These are phyloP conservation scores for Nakazawaea ambrosiae DNA, from an alignment of 805 yeast species.

Conservation along the genomic window DNA sequence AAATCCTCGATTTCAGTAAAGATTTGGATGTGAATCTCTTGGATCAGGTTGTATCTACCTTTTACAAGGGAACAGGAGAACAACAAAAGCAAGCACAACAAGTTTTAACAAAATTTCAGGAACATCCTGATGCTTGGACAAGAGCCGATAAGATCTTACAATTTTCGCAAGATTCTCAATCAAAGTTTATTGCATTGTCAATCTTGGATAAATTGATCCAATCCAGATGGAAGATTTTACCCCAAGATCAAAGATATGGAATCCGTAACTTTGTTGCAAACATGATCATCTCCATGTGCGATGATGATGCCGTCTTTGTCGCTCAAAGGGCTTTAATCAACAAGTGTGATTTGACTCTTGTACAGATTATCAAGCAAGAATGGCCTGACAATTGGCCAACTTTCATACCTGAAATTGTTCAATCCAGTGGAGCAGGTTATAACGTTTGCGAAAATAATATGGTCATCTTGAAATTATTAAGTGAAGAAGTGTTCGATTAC, in stretches of 20 bases:
- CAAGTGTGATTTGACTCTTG: slow-evolving; percentile 90
- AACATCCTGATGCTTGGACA: slow-evolving; percentile 94
- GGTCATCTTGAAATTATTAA: slow-evolving; percentile 80
- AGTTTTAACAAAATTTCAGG: slow-evolving; percentile 75
- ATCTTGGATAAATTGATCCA: slow-evolving; percentile 85
- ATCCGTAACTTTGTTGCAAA: slow-evolving; percentile 90
- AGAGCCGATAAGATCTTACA: slow-evolving; percentile 86
- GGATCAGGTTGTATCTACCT: slow-evolving; percentile 80
- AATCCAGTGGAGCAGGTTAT: slow-evolving; percentile 73
- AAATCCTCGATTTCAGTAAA: slow-evolving; percentile 76
- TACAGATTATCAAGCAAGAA: slow-evolving; percentile 91
- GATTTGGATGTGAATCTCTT: slow-evolving; percentile 75
- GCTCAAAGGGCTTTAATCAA: slow-evolving; percentile 77
- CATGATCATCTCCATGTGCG: slow-evolving; percentile 89
- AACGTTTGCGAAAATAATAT: slow-evolving; percentile 97
- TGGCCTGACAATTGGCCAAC: slow-evolving; percentile 99
- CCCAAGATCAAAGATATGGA: slow-evolving; percentile 83
- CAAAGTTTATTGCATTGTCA: slow-evolving; percentile 87
- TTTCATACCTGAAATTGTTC: slow-evolving; percentile 88
- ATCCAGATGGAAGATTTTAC: slow-evolving; percentile 90
- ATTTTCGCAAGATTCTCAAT: slow-evolving; percentile 68
- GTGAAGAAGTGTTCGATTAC: slow-evolving; percentile 94
- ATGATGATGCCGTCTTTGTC: slow-evolving; percentile 65
- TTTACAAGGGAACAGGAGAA: slow-evolving; percentile 74
- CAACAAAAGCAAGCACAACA: slow-evolving; percentile 68